These are phyloP conservation scores for Amaranthus cruentus DNA, from an alignment of 148 eudicot species.

Conservation along the genomic window DNA sequence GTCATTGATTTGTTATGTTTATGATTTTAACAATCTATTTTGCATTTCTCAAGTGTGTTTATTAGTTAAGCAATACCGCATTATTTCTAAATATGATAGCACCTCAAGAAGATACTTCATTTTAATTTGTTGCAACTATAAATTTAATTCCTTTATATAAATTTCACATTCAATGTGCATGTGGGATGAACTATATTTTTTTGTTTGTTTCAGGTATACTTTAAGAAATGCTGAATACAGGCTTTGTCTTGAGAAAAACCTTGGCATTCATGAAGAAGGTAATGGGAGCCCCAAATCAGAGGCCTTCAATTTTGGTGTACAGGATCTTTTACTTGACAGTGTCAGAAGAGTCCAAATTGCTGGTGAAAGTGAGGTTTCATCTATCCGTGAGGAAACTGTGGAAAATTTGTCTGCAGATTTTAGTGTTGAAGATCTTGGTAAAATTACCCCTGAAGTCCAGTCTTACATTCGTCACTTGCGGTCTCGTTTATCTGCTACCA, in stretches of 20 bases:
- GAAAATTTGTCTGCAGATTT: constrained; percentile 36
- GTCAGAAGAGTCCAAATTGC: constrained; percentile 32
- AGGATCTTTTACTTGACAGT: constrained; percentile 44
- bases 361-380: constrained; percentile 34
- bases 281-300: constrained; percentile 38
- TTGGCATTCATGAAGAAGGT: constrained; percentile 53
- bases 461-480: constrained; percentile 61
- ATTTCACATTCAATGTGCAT: background rate
- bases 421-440: constrained; percentile 55
- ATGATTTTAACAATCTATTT: too few relatives aligned
- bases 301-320: constrained; percentile 43
- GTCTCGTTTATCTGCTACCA: constrained; percentile 64
- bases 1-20: too few relatives aligned
- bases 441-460: constrained; percentile 62
- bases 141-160: background rate
- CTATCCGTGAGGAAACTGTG: constrained; percentile 27
- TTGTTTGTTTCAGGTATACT: constrained; percentile 63
- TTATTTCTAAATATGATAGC: background rate
- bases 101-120: background rate
- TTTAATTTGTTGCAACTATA: background rate
- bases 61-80: background rate
- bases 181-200: background rate
- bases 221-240: constrained; percentile 92
- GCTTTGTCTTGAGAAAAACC: constrained; percentile 86
- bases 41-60: background rate